Base-by-base conservation (phyloP, 1,284 basidiomycete species). In the Baeospora myosura region DNA sequence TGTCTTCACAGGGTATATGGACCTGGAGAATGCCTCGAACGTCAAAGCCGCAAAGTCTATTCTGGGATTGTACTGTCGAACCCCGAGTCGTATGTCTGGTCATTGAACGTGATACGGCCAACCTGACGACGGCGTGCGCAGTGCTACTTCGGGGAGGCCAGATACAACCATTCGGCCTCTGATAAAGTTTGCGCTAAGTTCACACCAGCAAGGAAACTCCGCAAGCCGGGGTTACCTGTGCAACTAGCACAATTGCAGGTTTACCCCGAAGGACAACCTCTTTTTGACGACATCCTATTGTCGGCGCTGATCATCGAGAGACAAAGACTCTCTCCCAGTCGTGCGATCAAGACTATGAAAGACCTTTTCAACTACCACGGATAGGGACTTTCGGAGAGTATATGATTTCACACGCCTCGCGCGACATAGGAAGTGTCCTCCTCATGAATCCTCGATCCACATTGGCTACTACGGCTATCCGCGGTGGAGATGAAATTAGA, bases 261-360 rank as follows among this genome's bases (percentile, higher is more conserved):
- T 8, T 47, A 32, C 20, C 54, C 55, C 2, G 38, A 41, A 3
- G 51, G 52, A 3, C 52, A 56, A 29, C 23, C 36, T 3, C 44
- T 48, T 25, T 52, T 61, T 30, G 58, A 62, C 24, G 55, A 62
- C 25, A 55, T 62, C 16, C 24, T 62, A 5, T 22, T 60, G 18
- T 57, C 57, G 4, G 46, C 50, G 1, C 41, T 60, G 17, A 52
- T 62, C n/a, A 24, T 59, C 11, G 60, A 60, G 42, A 16, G 26
- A 20, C 14, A 23, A 20, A 26, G 38, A 30, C 21, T 29, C 16
- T 17, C 6, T 29, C 38, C 38, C 3, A 20, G 4, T 29, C 8
- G 8, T n/a, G 8, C n/a, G 8, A n/a, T 29, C 26, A n/a, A 29
- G n/a, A 5, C 18, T 4, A 8, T 12, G 36, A 38, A 38, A 18